Percentiles rank a stretch among this genome's conserved stretches.
Evolutionary conservation across 352 stramenopile genomes (phyloP).

Genomic region (Pythium biforme): DNA sequence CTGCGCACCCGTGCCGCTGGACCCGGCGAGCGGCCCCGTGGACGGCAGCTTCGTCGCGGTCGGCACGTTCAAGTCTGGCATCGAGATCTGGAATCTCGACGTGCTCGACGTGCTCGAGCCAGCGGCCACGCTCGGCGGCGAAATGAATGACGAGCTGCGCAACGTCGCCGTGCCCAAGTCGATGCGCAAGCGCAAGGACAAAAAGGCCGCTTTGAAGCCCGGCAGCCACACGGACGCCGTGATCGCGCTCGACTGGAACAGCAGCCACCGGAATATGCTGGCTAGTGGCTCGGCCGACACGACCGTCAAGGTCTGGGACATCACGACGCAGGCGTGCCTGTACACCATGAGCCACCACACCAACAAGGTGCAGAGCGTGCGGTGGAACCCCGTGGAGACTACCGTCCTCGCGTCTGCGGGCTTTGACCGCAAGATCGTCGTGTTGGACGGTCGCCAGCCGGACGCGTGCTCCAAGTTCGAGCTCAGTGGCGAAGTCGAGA

Average conservation of each 20-base stretch:
- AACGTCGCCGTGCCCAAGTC: slow-evolving; percentile 79
- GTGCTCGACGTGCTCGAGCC: slow-evolving; percentile 98
- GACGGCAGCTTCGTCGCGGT: slow-evolving; percentile 97
- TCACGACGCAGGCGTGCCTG: slow-evolving; percentile 91
- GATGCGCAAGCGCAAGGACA: slow-evolving; percentile 71
- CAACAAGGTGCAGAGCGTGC: slow-evolving; percentile 97
- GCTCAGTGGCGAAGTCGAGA: slow-evolving; percentile 88
- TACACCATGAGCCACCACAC: slow-evolving; percentile 97
- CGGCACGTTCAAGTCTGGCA: slow-evolving; percentile 99
- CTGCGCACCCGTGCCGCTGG: slow-evolving; percentile 66
- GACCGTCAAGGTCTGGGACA: slow-evolving; percentile 97
- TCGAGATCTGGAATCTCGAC: slow-evolving; percentile 99
- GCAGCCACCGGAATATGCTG: slow-evolving; percentile 95
- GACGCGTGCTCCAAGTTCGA: slow-evolving; percentile 81
- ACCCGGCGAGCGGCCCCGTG: slow-evolving; percentile 60
- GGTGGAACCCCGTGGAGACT: slow-evolving; percentile 96
- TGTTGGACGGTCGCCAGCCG: slow-evolving; percentile 91
- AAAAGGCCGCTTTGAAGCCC: slow-evolving; percentile 71
- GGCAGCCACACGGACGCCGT: slow-evolving; percentile 98
- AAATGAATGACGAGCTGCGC: slow-evolving; percentile 80
- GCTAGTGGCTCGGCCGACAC: slow-evolving; percentile 97
- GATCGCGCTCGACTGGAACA: slow-evolving; percentile 98
- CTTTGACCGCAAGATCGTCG: slow-evolving; percentile 94
- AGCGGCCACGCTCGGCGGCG: slow-evolving; percentile 92
- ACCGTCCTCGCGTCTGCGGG: slow-evolving; percentile 95